A percentile compares a stretch with the other conserved stretches of the same genome.
Evolutionary conservation across 768 basidiomycete species (phyloP).

Genomic region (Pulveroboletus sp.): DNA sequence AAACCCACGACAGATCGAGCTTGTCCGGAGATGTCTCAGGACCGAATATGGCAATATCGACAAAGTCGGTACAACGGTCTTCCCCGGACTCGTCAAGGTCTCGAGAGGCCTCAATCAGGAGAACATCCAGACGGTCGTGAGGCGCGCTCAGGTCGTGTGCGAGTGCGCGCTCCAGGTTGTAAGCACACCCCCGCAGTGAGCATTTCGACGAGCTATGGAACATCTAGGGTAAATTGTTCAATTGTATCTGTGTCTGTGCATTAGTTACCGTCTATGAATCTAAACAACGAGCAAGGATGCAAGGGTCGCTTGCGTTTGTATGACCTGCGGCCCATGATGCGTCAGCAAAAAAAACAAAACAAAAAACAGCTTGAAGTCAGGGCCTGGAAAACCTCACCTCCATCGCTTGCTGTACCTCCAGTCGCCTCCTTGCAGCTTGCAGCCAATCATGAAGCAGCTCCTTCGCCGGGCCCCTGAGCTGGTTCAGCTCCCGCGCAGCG

Average conservation of each 20-base stretch:
- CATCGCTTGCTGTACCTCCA: slow-evolving; percentile 90
- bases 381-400: slow-evolving; percentile 64
- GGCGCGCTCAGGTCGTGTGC: slow-evolving; percentile 83
- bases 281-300: slow-evolving; percentile 74
- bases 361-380: not conserved
- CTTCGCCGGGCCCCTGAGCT: slow-evolving; percentile 78
- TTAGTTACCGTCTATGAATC: slow-evolving; percentile 15
- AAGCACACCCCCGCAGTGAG: slow-evolving; percentile 3
- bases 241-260: slow-evolving; percentile 23
- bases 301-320: slow-evolving; percentile 79
- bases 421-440: slow-evolving; percentile 75
- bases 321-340: slow-evolving; percentile 45
- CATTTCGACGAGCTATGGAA: not conserved
- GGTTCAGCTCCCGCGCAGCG: slow-evolving; percentile 88
- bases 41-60: slow-evolving; percentile 72
- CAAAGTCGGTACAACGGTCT: slow-evolving; percentile 77
- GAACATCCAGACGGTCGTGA: slow-evolving; percentile 65
- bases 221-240: slow-evolving; percentile 16
- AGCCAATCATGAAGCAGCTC: slow-evolving; percentile 82
- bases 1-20: slow-evolving; percentile 76
- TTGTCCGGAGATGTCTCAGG: slow-evolving; percentile 75
- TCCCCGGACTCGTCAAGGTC: slow-evolving; percentile 85
- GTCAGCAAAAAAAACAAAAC: slow-evolving; percentile 14
- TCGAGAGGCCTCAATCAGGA: slow-evolving; percentile 42
- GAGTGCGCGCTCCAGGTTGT: slow-evolving; percentile 59